Base-by-base conservation (phyloP, 768 basidiomycete species). In the Boletus rubropictus region DNA sequence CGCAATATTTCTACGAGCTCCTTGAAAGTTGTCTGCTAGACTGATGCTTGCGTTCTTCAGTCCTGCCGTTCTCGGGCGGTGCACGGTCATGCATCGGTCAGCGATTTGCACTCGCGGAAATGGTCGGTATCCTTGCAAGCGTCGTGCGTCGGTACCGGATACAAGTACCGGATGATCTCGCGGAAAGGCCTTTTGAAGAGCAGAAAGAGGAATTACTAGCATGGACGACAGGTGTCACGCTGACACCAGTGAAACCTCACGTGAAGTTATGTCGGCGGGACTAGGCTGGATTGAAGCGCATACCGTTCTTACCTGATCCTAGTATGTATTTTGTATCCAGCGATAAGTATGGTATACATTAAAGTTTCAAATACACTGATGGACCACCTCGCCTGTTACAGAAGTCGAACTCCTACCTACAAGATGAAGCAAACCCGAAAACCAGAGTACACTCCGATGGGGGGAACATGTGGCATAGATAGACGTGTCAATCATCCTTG, bases 31-130 rank as follows among this genome's bases (percentile, higher is more conserved):
- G 14, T 28, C 17, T 17, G 9, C 22, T 31, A 12, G 17, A 33
- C 35, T 35, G 41, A 35, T 25, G 20, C 20, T 31, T 36, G 18
- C 25, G 11, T 14, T 18, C 9, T n/a, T n/a, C 31, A 73, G 74
- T 72, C 55, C 25, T 73, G 22, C 69, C 74, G 0, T 79, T 80
- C 56, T 71, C 72, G 5, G 61, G 57, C 0, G 76, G 78, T 11
- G 61, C 69, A 1, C 66, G 77, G 14, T 69, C 65, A 18, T 78
- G 77, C 51, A 72, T 79, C 22, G 78, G 77, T 0, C 72, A 76
- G 46, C 71, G 73, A 4, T 77, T 78, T 40, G 71, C 77, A 1
- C 51, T 71, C 4, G 61, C 71, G 4, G 73, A 77, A 53, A 67
- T 62, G 38, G 51, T 69, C 1, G 70, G 72, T 35, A 60, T 76